Percentiles rank a stretch among this genome's conserved stretches.
These are phyloP conservation scores for Xanthoconium stramineum DNA, from an alignment of 768 basidiomycete genomes.

Conservation along the genomic window DNA sequence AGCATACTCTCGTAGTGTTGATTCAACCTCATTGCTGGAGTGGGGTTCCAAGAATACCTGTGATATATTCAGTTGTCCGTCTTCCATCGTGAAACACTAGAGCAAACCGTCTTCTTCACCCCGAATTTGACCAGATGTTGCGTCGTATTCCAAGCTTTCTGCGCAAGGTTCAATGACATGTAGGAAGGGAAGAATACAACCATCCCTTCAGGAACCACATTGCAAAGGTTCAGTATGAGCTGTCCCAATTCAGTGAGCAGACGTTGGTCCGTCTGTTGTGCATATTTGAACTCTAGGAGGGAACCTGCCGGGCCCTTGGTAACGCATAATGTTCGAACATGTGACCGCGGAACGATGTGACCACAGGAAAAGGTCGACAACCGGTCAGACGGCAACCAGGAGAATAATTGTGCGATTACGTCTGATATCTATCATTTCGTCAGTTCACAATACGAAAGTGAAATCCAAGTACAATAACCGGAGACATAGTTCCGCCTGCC, in stretches of 20 bases:
- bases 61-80: background rate
- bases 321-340: slow-evolving; percentile 73
- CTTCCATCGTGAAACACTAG: background rate
- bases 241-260: slow-evolving; percentile 81
- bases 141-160: slow-evolving; percentile 59
- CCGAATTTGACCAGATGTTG: slow-evolving; percentile 61
- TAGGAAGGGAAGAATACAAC: slow-evolving; percentile 96
- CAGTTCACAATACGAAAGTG: background rate
- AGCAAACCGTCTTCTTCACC: slow-evolving; percentile 69
- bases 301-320: slow-evolving; percentile 71
- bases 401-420: slow-evolving; percentile 77
- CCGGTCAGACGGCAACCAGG: slow-evolving; percentile 53
- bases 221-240: slow-evolving; percentile 74
- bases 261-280: slow-evolving; percentile 61
- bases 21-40: slow-evolving; percentile 67
- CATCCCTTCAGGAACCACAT: slow-evolving; percentile 79
- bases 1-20: slow-evolving; percentile 70
- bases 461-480: slow-evolving; percentile 49
- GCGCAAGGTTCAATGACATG: slow-evolving; percentile 67
- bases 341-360: slow-evolving; percentile 82
- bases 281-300: slow-evolving; percentile 79
- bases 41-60: slow-evolving; percentile 92
- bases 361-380: slow-evolving; percentile 86
- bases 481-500: slow-evolving; percentile 98
- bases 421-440: slow-evolving; percentile 69